Evolutionary conservation across 2,329 filamentous ascomycete genomes (phyloP).

Genomic region (Exophiala spinifera): DNA sequence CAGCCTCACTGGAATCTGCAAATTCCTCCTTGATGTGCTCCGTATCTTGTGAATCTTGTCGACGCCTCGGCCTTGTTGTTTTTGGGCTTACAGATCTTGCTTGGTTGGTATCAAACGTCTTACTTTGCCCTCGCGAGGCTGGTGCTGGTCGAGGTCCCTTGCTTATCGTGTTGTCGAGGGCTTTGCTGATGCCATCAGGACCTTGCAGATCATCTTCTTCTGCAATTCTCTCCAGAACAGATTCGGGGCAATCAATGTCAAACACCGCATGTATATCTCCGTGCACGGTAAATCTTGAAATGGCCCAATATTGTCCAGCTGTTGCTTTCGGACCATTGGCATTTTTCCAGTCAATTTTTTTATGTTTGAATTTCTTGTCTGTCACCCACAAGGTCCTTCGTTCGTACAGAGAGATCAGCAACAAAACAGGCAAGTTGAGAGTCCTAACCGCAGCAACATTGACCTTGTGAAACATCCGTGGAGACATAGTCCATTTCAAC

Average conservation of each 20-base stretch:
- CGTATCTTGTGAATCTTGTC: slow-evolving; percentile 1
- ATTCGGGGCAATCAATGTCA: slow-evolving; percentile 65
- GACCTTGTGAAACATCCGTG: slow-evolving; percentile 86
- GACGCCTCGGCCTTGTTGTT: slow-evolving; percentile 3
- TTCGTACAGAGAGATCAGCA: slow-evolving; percentile 69
- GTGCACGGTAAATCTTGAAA: slow-evolving; percentile 66
- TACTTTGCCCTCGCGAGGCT: slow-evolving; percentile 8
- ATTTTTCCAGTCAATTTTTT: slow-evolving; percentile 25
- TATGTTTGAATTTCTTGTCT: slow-evolving; percentile 12
- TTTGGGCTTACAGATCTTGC: slow-evolving; percentile 6
- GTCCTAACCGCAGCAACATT: slow-evolving; percentile 73
- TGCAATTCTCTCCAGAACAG: slow-evolving; percentile 53
- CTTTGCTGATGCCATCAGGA: slow-evolving; percentile 12
- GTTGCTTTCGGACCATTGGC: slow-evolving; percentile 20
- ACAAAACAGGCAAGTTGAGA: slow-evolving; percentile 71
- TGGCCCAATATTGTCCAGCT: slow-evolving; percentile 57
- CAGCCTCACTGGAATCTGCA: slow-evolving; percentile 18
- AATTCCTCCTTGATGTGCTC: slow-evolving; percentile 23
- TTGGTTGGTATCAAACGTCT: slow-evolving; percentile 1
- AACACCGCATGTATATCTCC: slow-evolving; percentile 72
- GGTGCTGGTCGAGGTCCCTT: slow-evolving; percentile 4
- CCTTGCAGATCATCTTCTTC: slow-evolving; percentile 57
- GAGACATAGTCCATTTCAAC: slow-evolving; percentile 72
- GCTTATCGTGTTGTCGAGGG: slow-evolving; percentile 9
- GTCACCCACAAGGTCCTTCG: slow-evolving; percentile 62